phyloP scores from a whole-genome alignment of 2,329 filamentous ascomycete genomes.

The Cladophialophora chaetospira region DNA sequence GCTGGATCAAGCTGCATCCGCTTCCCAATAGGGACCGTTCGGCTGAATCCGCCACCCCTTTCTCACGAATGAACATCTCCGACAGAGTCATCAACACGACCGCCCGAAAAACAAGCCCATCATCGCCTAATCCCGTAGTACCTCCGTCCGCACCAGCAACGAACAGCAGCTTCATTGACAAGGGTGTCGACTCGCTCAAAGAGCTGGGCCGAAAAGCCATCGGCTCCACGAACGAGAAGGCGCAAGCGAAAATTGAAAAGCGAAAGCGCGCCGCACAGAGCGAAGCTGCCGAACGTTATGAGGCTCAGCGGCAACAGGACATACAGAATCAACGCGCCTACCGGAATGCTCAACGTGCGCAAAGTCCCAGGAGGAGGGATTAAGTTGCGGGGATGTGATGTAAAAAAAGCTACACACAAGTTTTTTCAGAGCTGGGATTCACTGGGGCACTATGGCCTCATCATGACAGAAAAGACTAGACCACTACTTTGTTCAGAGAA shows the following conservation, averaged over 20 bases:
- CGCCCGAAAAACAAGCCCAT: neutral
- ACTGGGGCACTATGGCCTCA: neutral
- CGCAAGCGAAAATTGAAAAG: conserved; percentile 12
- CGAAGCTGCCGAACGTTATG: conserved; percentile 15
- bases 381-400: neutral
- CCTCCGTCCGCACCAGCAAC: conserved; percentile 8
- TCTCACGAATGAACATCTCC: conserved; percentile 23
- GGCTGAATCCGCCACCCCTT: neutral
- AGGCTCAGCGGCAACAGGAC: conserved; percentile 23
- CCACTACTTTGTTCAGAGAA: no score
- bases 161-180: conserved; percentile 40
- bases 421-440: neutral
- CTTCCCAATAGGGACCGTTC: neutral
- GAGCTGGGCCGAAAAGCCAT: conserved; percentile 13
- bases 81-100: conserved; percentile 4
- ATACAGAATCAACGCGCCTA: conserved; percentile 18
- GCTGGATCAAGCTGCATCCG: conserved; percentile 6
- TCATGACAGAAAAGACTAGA: no score
- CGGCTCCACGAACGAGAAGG: conserved; percentile 9
- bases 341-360: conserved; percentile 20
- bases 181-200: conserved; percentile 39
- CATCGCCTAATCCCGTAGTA: conserved; percentile 1
- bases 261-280: conserved; percentile 9
- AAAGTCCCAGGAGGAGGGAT: neutral
- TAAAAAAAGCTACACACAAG: neutral